Evolutionary conservation across 1,284 basidiomycete genomes (phyloP), one percentile per base, ranked within the genome.

Genomic region (Microbotryum saponariae): DNA sequence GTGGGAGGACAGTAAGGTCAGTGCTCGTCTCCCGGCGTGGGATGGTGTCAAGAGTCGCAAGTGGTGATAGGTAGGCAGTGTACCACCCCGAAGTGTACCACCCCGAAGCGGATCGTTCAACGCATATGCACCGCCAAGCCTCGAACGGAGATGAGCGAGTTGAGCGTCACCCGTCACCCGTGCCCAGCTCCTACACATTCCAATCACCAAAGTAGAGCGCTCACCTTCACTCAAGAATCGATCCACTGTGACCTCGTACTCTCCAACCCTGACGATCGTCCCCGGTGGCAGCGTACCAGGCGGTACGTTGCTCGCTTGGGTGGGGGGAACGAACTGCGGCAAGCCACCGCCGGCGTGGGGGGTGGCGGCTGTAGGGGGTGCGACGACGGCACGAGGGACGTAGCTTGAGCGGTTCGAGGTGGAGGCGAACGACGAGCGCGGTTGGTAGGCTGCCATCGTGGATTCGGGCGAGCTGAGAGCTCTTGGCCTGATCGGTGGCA

Each of bases 161-260:
- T 20, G 20, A 21, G 23, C 29, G 2, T 21, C 29, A 23, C 25
- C 51, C 51, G 51, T 21, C n/a, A 23, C 25, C 51, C 51, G 51
- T 21, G 10, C 51, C 51, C 20, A 10, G 48, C 37, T 33, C 31
- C 50, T 21, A 7, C 51, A 27, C 12, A 37, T 47, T 7, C 31
- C 31, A 25, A 37, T 37, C 51, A 44, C 12, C 37, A 8, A 37
- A 25, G 25, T 21, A 44, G 25, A 25, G 29, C 25, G 25, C 74
- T 67, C 68, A 87, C 92, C 93, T 84, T 97, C 93, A 57, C 87
- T 89, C 56, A 99, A 83, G 79, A 96, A 98, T 72, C 86, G 79
- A 71, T 90, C 86, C 56, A 88, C 88, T 70, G 88, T 85, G 61
- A 98, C 92, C 42, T 82, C 84, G 76, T 89, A 86, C 72, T 89